These are phyloP conservation scores for Gloeophyllum trabeum DNA, from an alignment of 768 basidiomycete species.

Conservation along the genomic window DNA sequence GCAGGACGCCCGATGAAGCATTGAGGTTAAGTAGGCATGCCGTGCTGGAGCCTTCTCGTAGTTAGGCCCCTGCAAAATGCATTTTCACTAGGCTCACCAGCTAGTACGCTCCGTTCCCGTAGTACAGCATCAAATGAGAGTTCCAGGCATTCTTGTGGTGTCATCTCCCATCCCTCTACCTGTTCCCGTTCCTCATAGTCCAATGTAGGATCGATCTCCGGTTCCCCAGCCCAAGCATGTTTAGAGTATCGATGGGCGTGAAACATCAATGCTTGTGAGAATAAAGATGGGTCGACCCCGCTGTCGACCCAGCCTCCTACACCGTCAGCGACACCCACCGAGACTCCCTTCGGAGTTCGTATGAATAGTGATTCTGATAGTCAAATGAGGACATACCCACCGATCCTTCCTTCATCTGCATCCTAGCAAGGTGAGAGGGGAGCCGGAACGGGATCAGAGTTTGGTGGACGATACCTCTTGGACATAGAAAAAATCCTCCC, in stretches of 20 bases:
- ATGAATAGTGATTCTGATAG: background rate
- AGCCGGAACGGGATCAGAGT: constrained; percentile 1
- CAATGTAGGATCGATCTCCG: constrained; percentile 68
- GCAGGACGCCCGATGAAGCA: constrained; percentile 60
- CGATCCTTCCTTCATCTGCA: constrained; percentile 68
- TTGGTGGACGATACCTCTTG: constrained; percentile 39
- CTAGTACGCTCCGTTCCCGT: constrained; percentile 40
- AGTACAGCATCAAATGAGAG: constrained; percentile 64
- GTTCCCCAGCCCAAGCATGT: constrained; percentile 74
- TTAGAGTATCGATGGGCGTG: constrained; percentile 65
- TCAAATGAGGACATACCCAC: constrained; percentile 33
- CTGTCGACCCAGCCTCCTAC: constrained; percentile 86
- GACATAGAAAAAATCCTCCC: constrained; percentile 58
- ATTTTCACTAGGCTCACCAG: constrained; percentile 12
- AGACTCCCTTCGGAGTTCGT: constrained; percentile 41
- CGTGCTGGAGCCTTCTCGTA: constrained; percentile 63
- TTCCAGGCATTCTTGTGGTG: constrained; percentile 59
- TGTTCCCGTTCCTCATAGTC: constrained; percentile 57
- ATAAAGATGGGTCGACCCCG: constrained; percentile 80
- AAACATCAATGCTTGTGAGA: constrained; percentile 88
- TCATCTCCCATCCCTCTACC: constrained; percentile 58
- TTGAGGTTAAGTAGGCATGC: constrained; percentile 70
- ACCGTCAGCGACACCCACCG: constrained; percentile 84
- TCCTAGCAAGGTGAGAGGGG: constrained; percentile 1
- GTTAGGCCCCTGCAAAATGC: background rate